phyloP scores from a whole-genome alignment of 257 asterid species.

The Capsicum pubescens region DNA sequence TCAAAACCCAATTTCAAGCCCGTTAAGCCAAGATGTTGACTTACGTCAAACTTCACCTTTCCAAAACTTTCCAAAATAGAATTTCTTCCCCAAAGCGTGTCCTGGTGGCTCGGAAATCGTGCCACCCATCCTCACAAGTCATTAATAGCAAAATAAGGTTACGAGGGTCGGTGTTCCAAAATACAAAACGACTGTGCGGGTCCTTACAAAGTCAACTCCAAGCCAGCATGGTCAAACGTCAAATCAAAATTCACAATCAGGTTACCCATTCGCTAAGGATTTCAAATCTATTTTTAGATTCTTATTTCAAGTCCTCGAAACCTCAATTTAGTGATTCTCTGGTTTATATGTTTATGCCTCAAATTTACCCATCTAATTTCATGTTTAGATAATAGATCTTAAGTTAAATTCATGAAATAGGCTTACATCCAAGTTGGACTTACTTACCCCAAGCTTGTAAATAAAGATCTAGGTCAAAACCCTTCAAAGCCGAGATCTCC shows the following conservation, averaged over 20 bases:
- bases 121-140: no score
- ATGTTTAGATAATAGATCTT: conserved; percentile 3
- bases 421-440: not conserved
- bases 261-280: not conserved
- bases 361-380: not conserved
- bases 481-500: not conserved
- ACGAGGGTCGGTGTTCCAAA: no score
- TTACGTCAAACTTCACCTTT: no score
- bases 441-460: not conserved
- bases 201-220: no score
- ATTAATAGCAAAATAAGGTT: no score
- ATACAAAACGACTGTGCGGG: no score
- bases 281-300: not conserved
- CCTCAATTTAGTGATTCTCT: not conserved
- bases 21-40: no score
- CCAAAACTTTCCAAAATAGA: no score
- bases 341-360: not conserved
- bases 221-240: not conserved
- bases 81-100: no score
- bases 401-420: not conserved
- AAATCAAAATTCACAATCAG: not conserved
- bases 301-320: not conserved
- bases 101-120: no score
- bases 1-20: no score
- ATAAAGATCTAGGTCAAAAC: conserved; percentile 9